Evolutionary conservation across 177 flowering plant genomes (phyloP), one percentile per base, ranked within the genome.

Genomic region (Telopea speciosissima): DNA sequence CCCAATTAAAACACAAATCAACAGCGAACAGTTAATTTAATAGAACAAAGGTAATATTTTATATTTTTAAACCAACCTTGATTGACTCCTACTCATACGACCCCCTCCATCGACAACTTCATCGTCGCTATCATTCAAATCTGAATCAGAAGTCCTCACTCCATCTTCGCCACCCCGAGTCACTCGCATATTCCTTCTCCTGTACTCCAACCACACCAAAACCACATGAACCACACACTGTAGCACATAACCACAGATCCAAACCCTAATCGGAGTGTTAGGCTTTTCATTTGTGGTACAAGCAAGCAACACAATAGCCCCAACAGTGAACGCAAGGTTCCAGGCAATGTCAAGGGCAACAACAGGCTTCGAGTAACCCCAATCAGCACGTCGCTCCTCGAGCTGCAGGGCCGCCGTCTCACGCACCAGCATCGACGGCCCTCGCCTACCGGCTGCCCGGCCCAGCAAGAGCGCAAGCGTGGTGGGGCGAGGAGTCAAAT

Each of bases 251-350:
- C 77, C 82, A 63, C 70, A 70, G 11, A 79, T 68, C 82, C 82
- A 79, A 76, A 79, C 73, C 79, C 82, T 76, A 74, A 79, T 60
- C 31, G 82, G 82, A 31, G 74, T 75, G 65, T 65, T 71, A 16
- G 82, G 75, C 21, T 17, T n/a, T 73, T 79, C 82, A 3, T 69
- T 25, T 24, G 24, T 21, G 13, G 77, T 70, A 21, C 73, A 76
- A 28, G 59, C 24, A 68, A 79, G 36, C 75, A 79, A 40, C 28
- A 63, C 66, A 63, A 63, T 17, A 6, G 66, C 5, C 11, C 19
- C 44, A 63, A 63, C n/a, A 16, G 19, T 63, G n/a, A 63, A 63
- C 66, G 66, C 66, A 4, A 63, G 42, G 24, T 63, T 63, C 66
- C 66, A 63, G 17, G 42, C 66, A 63, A 63, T 63, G 31, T 63